These are phyloP conservation scores for Vitis rupestris DNA, from an alignment of 164 flowering plant species.

Conservation along the genomic window DNA sequence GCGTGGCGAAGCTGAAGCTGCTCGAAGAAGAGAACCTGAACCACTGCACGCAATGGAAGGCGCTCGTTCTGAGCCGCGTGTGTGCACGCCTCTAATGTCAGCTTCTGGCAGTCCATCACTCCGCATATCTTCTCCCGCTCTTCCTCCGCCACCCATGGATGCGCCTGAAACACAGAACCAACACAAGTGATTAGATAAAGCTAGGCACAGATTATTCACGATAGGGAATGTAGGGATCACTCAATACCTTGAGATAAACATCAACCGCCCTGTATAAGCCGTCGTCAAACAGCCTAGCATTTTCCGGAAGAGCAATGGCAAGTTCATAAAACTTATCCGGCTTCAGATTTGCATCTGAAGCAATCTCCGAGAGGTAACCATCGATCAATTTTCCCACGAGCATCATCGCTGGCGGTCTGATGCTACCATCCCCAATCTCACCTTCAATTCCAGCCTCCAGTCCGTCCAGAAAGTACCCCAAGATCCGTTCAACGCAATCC, in stretches of 20 bases:
- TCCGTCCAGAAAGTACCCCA: conserved; percentile 47
- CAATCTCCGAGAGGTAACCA: conserved; percentile 84
- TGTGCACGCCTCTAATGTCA: conserved; percentile 93
- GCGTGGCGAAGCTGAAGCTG: conserved; percentile 95
- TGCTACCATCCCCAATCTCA: conserved; percentile 10
- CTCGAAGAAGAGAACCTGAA: conserved; percentile 94
- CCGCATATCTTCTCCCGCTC: conserved; percentile 84
- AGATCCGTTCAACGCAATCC: conserved; percentile 72
- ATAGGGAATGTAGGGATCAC: no score
- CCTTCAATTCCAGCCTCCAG: conserved; percentile 21
- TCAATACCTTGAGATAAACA: conserved; percentile 80
- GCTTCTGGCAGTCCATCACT: conserved; percentile 82
- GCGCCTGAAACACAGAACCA: conserved; percentile 53
- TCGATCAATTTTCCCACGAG: conserved; percentile 88
- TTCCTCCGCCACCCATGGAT: conserved; percentile 74
- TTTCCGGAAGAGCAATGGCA: conserved; percentile 70
- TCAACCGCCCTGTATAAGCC: conserved; percentile 95
- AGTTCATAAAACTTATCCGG: conserved; percentile 66
- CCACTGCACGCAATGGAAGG: conserved; percentile 80
- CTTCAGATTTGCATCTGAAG: conserved; percentile 83
- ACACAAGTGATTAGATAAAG: no score
- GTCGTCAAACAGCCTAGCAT: conserved; percentile 76
- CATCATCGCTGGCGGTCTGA: conserved; percentile 53
- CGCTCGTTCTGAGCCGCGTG: conserved; percentile 99
- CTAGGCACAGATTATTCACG: no score